These are phyloP conservation scores for Blastocystis sp. DNA, from an alignment of 352 stramenopile genomes.

Conservation along the genomic window DNA sequence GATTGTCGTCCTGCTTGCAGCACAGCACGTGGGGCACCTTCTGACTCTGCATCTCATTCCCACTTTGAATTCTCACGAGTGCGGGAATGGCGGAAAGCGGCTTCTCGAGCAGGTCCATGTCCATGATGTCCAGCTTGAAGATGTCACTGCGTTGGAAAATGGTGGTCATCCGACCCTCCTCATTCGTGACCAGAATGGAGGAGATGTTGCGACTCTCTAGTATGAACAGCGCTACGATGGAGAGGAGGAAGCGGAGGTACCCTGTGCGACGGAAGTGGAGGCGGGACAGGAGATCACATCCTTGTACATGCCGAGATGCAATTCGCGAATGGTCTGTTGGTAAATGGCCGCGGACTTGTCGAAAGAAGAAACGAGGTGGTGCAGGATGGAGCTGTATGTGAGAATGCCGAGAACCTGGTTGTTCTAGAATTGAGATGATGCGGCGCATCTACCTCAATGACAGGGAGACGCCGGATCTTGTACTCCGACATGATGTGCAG, in stretches of 20 bases:
- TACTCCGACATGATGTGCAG: conserved; percentile 59
- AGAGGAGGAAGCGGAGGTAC: not conserved
- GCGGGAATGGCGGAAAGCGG: not conserved
- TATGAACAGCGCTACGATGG: conserved; percentile 35
- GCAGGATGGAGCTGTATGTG: conserved; percentile 53
- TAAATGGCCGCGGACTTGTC: conserved; percentile 40
- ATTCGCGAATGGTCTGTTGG: conserved; percentile 40
- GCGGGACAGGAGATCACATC: conserved; percentile 59
- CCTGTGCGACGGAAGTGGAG: conserved; percentile 35
- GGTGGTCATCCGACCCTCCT: conserved; percentile 48
- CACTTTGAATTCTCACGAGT: not conserved
- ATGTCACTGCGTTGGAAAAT: conserved; percentile 62
- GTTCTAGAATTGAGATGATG: not conserved
- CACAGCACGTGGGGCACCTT: conserved; percentile 48
- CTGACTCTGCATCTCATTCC: conserved; percentile 13
- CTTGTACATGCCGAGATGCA: conserved; percentile 57
- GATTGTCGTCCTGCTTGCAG: conserved; percentile 48
- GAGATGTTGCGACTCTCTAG: conserved; percentile 60
- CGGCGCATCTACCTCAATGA: conserved; percentile 3
- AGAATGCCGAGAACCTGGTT: conserved; percentile 51
- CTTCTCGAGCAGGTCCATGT: conserved; percentile 42
- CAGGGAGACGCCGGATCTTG: conserved; percentile 42
- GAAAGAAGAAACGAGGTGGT: conserved; percentile 31
- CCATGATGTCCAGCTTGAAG: conserved; percentile 62
- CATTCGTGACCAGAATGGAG: conserved; percentile 45